phyloP scores from a whole-genome alignment of 495 filamentous ascomycete species.

The Talaromyces thailandensis region DNA sequence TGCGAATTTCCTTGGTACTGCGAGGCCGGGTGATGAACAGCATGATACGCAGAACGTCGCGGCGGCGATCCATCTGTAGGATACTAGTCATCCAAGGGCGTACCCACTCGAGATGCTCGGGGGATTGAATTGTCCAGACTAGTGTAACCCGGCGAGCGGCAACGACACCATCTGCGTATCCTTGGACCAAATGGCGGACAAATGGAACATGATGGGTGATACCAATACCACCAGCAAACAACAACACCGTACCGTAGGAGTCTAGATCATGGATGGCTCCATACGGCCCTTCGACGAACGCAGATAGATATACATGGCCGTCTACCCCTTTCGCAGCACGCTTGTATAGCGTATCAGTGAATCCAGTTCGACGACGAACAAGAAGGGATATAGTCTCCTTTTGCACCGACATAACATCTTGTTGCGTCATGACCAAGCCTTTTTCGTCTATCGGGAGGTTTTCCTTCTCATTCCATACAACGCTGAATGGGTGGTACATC shows the following conservation, averaged over 20 bases:
- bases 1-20: conserved; percentile 60
- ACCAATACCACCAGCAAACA: conserved; percentile 87
- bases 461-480: conserved; percentile 67
- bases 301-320: conserved; percentile 42
- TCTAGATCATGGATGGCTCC: conserved; percentile 71
- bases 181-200: conserved; percentile 67
- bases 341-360: conserved; percentile 76
- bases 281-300: conserved; percentile 81
- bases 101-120: conserved; percentile 86
- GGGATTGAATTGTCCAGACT: conserved; percentile 85
- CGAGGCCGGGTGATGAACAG: conserved; percentile 82
- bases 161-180: conserved; percentile 61
- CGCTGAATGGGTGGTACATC: conserved; percentile 89
- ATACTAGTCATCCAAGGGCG: conserved; percentile 88
- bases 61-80: conserved; percentile 64
- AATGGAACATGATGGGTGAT: conserved; percentile 95
- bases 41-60: conserved; percentile 72
- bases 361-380: conserved; percentile 75
- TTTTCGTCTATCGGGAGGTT: conserved; percentile 31
- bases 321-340: conserved; percentile 34
- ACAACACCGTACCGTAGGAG: conserved; percentile 82
- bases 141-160: conserved; percentile 75
- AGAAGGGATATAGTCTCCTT: conserved; percentile 67
- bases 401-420: conserved; percentile 23
- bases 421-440: conserved; percentile 25